Conservation (phyloP, 2,329 filamentous ascomycete genomes). For the Hyphodiscus sp. region DNA sequence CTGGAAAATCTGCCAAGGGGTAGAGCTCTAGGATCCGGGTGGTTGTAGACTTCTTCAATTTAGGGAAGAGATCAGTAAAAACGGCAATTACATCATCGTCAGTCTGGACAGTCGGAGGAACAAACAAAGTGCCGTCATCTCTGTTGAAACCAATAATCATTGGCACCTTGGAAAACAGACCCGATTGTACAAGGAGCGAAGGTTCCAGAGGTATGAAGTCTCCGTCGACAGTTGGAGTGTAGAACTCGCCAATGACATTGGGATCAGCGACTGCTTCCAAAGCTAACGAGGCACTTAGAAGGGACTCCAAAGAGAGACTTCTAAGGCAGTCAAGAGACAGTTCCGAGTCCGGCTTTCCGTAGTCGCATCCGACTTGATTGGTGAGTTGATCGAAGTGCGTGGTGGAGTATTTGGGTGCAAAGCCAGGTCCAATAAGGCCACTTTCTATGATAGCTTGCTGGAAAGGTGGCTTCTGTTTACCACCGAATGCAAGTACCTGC, state of each 20-base stretch:
- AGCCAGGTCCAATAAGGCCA: conserved; percentile 44
- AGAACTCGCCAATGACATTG: conserved; percentile 46
- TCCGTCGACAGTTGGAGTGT: conserved; percentile 42
- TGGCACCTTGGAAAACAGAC: conserved; percentile 36
- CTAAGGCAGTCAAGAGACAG: conserved; percentile 39
- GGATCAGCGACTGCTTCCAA: conserved; percentile 36
- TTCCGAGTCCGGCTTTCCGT: conserved; percentile 36
- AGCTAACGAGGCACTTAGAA: conserved; percentile 38
- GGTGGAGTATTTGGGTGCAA: conserved; percentile 39
- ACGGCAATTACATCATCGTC: conserved; percentile 35
- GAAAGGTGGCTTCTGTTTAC: conserved; percentile 37
- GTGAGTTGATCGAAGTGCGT: conserved; percentile 38
- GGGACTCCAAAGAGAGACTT: conserved; percentile 33
- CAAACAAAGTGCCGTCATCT: conserved; percentile 39
- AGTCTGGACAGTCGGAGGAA: conserved; percentile 34
- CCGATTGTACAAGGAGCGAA: conserved; percentile 34
- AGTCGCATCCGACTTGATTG: conserved; percentile 38
- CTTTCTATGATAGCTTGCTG: conserved; percentile 40
- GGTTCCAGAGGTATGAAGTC: conserved; percentile 43
- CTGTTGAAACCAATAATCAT: conserved; percentile 40
- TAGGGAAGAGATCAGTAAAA: conserved; percentile 35
- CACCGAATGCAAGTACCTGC: conserved; percentile 44
- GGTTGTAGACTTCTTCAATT: conserved; percentile 31
- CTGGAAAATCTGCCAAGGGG: conserved; percentile 39
- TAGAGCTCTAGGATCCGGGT: conserved; percentile 43